A percentile compares a stretch with the other conserved stretches of the same genome.
Evolutionary conservation across 805 yeast genomes (phyloP).

Genomic region (Candida patagonica): DNA sequence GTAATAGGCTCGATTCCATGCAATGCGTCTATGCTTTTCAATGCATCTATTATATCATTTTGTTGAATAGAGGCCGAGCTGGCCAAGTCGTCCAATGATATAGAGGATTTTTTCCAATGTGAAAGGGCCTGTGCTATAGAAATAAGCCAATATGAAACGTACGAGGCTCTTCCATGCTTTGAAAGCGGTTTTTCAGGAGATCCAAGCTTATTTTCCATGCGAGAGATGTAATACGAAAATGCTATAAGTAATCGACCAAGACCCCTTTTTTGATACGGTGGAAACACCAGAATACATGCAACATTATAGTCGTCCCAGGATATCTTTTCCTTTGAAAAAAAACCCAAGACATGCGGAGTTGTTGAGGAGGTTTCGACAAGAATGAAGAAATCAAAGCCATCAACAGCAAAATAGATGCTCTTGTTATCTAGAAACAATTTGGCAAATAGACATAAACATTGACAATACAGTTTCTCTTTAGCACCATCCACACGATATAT

Average conservation of each 20-base stretch:
- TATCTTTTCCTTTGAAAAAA: slow-evolving; percentile 77
- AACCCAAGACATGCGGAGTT: slow-evolving; percentile 62
- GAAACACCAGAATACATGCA: slow-evolving; percentile 86
- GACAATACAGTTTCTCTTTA: slow-evolving; percentile 55
- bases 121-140: slow-evolving; percentile 29
- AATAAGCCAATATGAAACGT: slow-evolving; percentile 67
- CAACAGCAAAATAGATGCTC: slow-evolving; percentile 73
- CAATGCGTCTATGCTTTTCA: slow-evolving; percentile 24
- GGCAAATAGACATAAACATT: slow-evolving; percentile 74
- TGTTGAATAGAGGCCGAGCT: slow-evolving; percentile 27
- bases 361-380: slow-evolving; percentile 20
- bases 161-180: slow-evolving; percentile 67
- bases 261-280: slow-evolving; percentile 77
- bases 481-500: slow-evolving; percentile 64
- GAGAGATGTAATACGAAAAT: slow-evolving; percentile 69
- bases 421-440: slow-evolving; percentile 85
- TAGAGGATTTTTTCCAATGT: slow-evolving; percentile 3
- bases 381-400: slow-evolving; percentile 71
- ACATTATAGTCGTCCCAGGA: slow-evolving; percentile 74
- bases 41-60: slow-evolving; percentile 26
- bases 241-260: slow-evolving; percentile 76
- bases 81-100: slow-evolving; percentile 23
- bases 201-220: slow-evolving; percentile 52
- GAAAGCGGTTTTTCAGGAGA: slow-evolving; percentile 93
- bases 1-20: slow-evolving; percentile 3